phyloP scores from a whole-genome alignment of 2,329 filamentous ascomycete genomes.

The Microdochium nivale region DNA sequence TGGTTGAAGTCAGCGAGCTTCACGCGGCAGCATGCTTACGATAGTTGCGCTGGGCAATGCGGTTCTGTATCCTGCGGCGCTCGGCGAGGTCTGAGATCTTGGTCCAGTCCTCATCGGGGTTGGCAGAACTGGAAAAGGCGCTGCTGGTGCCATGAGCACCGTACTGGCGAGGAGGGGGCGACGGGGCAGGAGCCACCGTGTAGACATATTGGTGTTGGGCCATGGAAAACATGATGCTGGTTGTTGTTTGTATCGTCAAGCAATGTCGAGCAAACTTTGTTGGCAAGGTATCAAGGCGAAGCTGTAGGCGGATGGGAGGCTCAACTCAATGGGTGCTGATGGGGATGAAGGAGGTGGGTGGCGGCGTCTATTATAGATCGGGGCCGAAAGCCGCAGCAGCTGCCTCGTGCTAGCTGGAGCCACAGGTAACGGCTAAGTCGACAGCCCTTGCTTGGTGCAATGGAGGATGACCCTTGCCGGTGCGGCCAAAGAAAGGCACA shows the following conservation, averaged over 20 bases:
- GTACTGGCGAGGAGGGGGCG: slow-evolving; percentile 52
- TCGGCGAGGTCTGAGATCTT: slow-evolving; percentile 97
- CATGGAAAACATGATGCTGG: slow-evolving; percentile 30
- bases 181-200: slow-evolving; percentile 12
- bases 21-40: slow-evolving; percentile 42
- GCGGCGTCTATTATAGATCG: not conserved
- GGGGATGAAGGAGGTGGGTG: not conserved
- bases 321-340: not conserved
- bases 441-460: not conserved
- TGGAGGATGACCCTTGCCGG: not conserved
- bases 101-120: slow-evolving; percentile 97
- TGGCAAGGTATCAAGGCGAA: not conserved
- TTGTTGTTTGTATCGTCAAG: not conserved
- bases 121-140: slow-evolving; percentile 88
- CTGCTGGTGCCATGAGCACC: slow-evolving; percentile 75
- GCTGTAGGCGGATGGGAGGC: not conserved
- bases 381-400: not conserved
- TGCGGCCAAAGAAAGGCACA: too few relatives aligned
- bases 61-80: slow-evolving; percentile 88
- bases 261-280: not conserved
- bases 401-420: not conserved
- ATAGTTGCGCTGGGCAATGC: slow-evolving; percentile 96
- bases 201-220: slow-evolving; percentile 33
- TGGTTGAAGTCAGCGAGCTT: not conserved
- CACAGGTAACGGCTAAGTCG: not conserved